Evolutionary conservation across 345 rosid species (phyloP).

Genomic region (Boechera stricta): DNA sequence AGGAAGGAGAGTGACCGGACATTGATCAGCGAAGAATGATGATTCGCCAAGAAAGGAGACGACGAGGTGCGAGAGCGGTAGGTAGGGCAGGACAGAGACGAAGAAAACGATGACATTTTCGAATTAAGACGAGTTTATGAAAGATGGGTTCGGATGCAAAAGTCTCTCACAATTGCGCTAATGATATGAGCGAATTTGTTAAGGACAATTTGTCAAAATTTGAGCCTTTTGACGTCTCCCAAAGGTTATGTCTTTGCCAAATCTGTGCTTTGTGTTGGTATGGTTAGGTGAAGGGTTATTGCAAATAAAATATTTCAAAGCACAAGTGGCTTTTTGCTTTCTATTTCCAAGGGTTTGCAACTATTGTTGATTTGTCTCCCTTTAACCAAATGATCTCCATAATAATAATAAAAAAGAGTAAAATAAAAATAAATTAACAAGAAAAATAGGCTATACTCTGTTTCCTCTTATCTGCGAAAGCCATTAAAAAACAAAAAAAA

Average conservation of each 20-base stretch:
- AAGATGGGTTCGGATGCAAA: slow-evolving; percentile 9
- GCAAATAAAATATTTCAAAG: slow-evolving; percentile 1
- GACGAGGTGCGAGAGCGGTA: slow-evolving; percentile 41
- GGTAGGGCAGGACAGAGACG: slow-evolving; percentile 29
- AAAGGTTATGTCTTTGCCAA: slow-evolving; percentile 30
- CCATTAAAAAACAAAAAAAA: too few relatives aligned
- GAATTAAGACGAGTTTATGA: background rate
- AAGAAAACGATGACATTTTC: slow-evolving; percentile 37
- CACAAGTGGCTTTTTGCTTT: background rate
- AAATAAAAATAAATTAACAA: too few relatives aligned
- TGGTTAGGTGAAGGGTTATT: slow-evolving; percentile 30
- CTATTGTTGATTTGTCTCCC: background rate
- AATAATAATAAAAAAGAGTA: too few relatives aligned
- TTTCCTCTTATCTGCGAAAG: too few relatives aligned
- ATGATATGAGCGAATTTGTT: background rate
- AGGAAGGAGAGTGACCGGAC: slow-evolving; percentile 50
- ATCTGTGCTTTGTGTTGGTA: slow-evolving; percentile 22
- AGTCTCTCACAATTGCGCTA: background rate
- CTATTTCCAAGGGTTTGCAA: background rate
- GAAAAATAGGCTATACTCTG: too few relatives aligned
- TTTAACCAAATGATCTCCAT: background rate
- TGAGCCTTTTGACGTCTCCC: slow-evolving; percentile 30
- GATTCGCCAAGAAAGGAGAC: slow-evolving; percentile 25
- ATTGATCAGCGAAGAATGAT: slow-evolving; percentile 38
- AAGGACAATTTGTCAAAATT: slow-evolving; percentile 11